Evolutionary conservation across 2,329 filamentous ascomycete species (phyloP).

Genomic region (Alternaria gaisen): DNA sequence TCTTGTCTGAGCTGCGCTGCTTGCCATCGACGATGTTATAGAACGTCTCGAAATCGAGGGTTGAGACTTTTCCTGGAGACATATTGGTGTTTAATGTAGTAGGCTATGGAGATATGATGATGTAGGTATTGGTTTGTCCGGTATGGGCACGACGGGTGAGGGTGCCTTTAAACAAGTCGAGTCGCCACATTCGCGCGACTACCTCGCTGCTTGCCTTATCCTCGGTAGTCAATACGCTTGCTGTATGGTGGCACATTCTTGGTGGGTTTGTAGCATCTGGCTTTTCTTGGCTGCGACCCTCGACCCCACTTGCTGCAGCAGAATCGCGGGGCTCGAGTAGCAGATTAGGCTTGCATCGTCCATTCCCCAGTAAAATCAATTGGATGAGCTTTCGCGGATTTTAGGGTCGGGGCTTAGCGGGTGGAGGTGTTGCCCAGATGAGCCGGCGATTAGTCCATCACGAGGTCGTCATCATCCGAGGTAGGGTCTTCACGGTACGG

Average conservation of each 20-base stretch:
- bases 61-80: conserved; percentile 56
- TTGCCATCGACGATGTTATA: conserved; percentile 63
- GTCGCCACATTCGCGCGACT: neutral
- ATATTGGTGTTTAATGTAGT: conserved; percentile 40
- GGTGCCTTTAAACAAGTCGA: conserved; percentile 8
- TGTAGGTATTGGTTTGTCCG: neutral
- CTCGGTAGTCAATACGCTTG: conserved; percentile 1
- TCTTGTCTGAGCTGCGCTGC: conserved; percentile 52
- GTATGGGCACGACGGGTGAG: neutral
- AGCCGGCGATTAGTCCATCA: neutral
- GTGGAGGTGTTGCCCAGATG: neutral
- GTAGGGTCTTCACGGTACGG: neutral
- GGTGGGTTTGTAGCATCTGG: neutral
- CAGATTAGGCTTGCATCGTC: conserved; percentile 1
- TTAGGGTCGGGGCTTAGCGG: neutral
- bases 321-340: conserved; percentile 27
- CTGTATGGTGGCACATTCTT: neutral
- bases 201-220: neutral
- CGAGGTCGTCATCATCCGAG: neutral
- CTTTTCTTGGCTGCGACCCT: conserved; percentile 20
- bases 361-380: neutral
- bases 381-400: neutral
- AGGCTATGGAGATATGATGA: neutral
- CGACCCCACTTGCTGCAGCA: conserved; percentile 22
- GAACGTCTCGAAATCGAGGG: conserved; percentile 56